These are phyloP conservation scores for Thelephora aurantiotincta DNA, from an alignment of 768 basidiomycete species.

Conservation along the genomic window DNA sequence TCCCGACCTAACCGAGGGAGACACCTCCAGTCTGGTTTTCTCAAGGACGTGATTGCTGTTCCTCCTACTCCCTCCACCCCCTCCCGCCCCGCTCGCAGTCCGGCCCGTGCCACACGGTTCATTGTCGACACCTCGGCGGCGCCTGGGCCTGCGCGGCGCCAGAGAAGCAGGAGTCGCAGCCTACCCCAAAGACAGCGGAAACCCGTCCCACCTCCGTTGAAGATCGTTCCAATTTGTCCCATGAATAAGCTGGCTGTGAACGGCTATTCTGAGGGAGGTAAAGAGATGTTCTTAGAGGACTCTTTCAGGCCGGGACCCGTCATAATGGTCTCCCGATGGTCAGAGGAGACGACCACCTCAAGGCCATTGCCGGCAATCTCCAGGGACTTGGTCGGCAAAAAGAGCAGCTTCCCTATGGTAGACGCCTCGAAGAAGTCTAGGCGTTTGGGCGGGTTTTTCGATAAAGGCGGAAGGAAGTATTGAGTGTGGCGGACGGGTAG, in stretches of 20 bases:
- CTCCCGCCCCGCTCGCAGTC: slow-evolving; percentile 8
- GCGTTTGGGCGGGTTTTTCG: too few relatives aligned
- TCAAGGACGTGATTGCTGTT: slow-evolving; percentile 12
- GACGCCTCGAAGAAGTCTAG: too few relatives aligned
- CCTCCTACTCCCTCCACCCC: slow-evolving; percentile 15
- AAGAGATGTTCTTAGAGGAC: slow-evolving; percentile 26
- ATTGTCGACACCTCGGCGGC: slow-evolving; percentile 5
- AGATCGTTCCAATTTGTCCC: slow-evolving; percentile 20
- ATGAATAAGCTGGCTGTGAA: slow-evolving; percentile 19
- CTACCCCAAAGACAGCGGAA: slow-evolving; percentile 17
- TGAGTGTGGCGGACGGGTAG: too few relatives aligned
- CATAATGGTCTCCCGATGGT: slow-evolving; percentile 2
- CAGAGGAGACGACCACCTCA: not conserved
- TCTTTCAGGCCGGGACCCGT: slow-evolving; percentile 25
- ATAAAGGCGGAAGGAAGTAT: too few relatives aligned
- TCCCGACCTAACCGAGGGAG: slow-evolving; percentile 21
- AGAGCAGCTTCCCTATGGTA: too few relatives aligned
- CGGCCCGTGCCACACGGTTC: slow-evolving; percentile 8
- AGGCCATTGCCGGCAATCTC: too few relatives aligned
- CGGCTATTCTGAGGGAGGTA: slow-evolving; percentile 21
- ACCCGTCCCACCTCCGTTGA: slow-evolving; percentile 29
- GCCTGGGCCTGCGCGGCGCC: not conserved
- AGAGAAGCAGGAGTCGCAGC: slow-evolving; percentile 4
- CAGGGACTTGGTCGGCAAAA: too few relatives aligned
- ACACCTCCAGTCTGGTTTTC: slow-evolving; percentile 23